These are phyloP conservation scores for Cordyceps tenuipes DNA, from an alignment of 2,329 filamentous ascomycete genomes.

Conservation along the genomic window DNA sequence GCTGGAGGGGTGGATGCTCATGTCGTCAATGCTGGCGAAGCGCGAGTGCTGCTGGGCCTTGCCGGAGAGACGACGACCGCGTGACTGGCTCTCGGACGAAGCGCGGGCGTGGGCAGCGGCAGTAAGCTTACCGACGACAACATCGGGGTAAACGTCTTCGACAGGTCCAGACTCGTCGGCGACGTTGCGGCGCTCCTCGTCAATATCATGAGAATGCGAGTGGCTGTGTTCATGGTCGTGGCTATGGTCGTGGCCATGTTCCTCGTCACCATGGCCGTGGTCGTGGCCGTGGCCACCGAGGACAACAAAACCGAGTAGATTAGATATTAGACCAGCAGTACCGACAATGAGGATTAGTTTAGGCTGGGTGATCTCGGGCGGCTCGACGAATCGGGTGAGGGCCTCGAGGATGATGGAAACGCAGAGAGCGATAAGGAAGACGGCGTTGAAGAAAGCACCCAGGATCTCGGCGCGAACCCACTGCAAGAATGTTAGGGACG, in stretches of 20 bases:
- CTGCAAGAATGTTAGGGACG: slow-evolving; percentile 32
- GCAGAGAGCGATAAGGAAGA: slow-evolving; percentile 93
- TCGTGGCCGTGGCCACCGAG: slow-evolving; percentile 80
- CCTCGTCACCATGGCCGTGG: slow-evolving; percentile 26
- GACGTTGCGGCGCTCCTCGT: slow-evolving; percentile 42
- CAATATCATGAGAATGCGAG: slow-evolving; percentile 32
- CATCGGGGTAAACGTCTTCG: slow-evolving; percentile 56
- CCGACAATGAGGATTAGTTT: slow-evolving; percentile 85
- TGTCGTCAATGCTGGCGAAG: slow-evolving; percentile 59
- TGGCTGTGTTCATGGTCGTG: slow-evolving; percentile 24
- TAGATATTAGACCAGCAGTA: slow-evolving; percentile 75
- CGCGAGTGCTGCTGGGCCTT: slow-evolving; percentile 44
- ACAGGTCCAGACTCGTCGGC: slow-evolving; percentile 52
- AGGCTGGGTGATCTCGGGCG: slow-evolving; percentile 78
- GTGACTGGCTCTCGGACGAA: slow-evolving; percentile 23
- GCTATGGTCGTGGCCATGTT: slow-evolving; percentile 23
- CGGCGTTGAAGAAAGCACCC: slow-evolving; percentile 92
- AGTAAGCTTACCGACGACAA: slow-evolving; percentile 43
- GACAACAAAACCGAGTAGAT: slow-evolving; percentile 79
- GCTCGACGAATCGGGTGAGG: slow-evolving; percentile 83
- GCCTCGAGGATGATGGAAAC: slow-evolving; percentile 95
- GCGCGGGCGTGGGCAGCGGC: slow-evolving; percentile 20
- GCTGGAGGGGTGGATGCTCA: slow-evolving; percentile 80
- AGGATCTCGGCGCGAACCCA: slow-evolving; percentile 97
- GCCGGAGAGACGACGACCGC: slow-evolving; percentile 36